phyloP scores from a whole-genome alignment of 192 early-diverging fungal species.

The Coemansia interrupta region DNA sequence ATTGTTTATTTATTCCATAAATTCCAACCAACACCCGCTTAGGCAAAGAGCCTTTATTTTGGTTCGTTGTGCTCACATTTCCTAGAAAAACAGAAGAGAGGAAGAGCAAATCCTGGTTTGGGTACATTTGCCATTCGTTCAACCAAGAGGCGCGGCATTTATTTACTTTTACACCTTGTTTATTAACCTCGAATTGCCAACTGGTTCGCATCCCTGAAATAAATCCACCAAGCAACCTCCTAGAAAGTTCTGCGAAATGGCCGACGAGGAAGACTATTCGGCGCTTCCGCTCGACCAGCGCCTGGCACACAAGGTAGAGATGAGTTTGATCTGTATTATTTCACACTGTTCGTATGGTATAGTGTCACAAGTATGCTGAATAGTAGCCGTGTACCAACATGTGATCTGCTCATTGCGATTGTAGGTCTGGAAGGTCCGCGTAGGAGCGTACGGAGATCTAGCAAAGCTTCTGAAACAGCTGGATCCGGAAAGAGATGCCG shows the following conservation, averaged over 20 bases:
- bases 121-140: too few species aligned
- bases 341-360: not conserved
- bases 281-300: slow-evolving; percentile 72
- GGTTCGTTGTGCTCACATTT: not conserved
- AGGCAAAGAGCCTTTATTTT: not conserved
- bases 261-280: slow-evolving; percentile 74
- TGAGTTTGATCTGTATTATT: not conserved
- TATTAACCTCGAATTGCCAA: not conserved
- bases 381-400: not conserved
- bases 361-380: not conserved
- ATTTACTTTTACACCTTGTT: not conserved
- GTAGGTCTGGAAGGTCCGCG: slow-evolving; percentile 92
- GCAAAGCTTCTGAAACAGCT: slow-evolving; percentile 64
- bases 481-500: slow-evolving; percentile 57
- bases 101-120: too few species aligned
- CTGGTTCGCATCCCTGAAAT: not conserved
- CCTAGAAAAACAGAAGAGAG: too few species aligned
- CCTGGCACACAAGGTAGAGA: slow-evolving; percentile 74
- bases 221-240: not conserved
- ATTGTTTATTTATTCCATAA: not conserved
- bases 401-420: slow-evolving; percentile 7
- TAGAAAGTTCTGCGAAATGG: slow-evolving; percentile 16
- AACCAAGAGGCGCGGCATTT: not conserved
- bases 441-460: slow-evolving; percentile 78
- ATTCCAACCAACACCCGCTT: too few species aligned